Conservation (phyloP, 148 eudicot genomes). For the Simmondsia chinensis region DNA sequence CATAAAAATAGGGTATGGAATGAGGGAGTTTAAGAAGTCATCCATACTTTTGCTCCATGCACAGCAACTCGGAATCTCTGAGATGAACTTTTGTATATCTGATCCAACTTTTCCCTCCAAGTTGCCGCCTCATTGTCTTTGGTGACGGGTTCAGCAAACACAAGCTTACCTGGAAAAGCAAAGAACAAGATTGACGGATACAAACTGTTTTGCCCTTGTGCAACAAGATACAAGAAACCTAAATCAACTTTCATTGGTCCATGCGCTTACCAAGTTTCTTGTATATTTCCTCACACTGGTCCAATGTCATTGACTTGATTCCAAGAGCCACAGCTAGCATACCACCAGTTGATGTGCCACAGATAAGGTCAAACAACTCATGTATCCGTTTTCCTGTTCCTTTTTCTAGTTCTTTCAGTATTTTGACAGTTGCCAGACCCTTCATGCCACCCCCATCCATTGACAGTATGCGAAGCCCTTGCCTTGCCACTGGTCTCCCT, state of each 20-base stretch:
- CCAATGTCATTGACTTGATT: conserved; percentile 79
- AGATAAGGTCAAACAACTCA: conserved; percentile 96
- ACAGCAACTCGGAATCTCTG: conserved; percentile 97
- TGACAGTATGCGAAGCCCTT: conserved; percentile 91
- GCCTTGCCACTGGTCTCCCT: conserved; percentile 79
- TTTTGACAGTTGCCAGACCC: conserved; percentile 91
- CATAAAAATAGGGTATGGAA: not conserved
- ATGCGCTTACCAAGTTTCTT: conserved; percentile 76
- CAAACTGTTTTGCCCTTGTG: too few relatives aligned
- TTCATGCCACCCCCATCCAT: conserved; percentile 99
- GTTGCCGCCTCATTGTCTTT: conserved; percentile 92
- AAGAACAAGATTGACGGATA: not conserved
- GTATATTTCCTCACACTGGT: conserved; percentile 96
- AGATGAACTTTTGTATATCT: conserved; percentile 94
- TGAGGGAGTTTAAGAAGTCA: not conserved
- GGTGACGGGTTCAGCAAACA: conserved; percentile 88
- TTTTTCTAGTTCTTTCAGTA: conserved; percentile 83
- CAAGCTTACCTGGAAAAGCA: conserved; percentile 71
- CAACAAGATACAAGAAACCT: not conserved
- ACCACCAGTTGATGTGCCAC: conserved; percentile 99
- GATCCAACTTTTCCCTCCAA: conserved; percentile 99
- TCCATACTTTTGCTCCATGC: conserved; percentile 94
- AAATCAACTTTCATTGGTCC: conserved; percentile 1
- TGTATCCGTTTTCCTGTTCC: conserved; percentile 92
- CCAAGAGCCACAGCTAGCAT: conserved; percentile 99